A percentile compares a stretch with the other conserved stretches of the same genome.
These are phyloP conservation scores for Aspergillus haitiensis DNA, from an alignment of 495 filamentous ascomycete species.

Conservation along the genomic window DNA sequence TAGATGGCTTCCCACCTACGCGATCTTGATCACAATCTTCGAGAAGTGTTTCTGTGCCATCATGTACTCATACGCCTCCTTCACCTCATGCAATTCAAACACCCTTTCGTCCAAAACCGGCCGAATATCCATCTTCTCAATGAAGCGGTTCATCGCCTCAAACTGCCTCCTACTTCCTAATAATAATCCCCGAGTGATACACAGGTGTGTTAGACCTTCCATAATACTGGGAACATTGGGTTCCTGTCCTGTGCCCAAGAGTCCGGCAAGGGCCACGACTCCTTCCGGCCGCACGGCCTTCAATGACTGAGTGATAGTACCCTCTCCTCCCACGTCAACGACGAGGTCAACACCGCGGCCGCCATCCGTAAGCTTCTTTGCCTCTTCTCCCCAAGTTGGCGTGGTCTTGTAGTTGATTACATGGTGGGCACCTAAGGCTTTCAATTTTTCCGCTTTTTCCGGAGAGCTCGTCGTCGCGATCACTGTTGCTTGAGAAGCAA, in stretches of 20 bases:
- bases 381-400: constrained; percentile 63
- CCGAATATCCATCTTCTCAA: constrained; percentile 57
- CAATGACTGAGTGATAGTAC: constrained; percentile 56
- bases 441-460: constrained; percentile 59
- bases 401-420: constrained; percentile 64
- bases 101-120: constrained; percentile 57
- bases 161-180: constrained; percentile 55
- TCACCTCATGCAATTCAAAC: constrained; percentile 51
- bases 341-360: constrained; percentile 62
- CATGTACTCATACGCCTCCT: constrained; percentile 48
- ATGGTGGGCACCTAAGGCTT: constrained; percentile 47
- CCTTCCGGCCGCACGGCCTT: constrained; percentile 60
- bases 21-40: constrained; percentile 62
- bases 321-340: constrained; percentile 60
- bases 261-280: constrained; percentile 57
- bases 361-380: constrained; percentile 55
- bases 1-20: constrained; percentile 22
- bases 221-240: constrained; percentile 30
- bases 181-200: constrained; percentile 32
- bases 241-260: constrained; percentile 33
- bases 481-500: constrained; percentile 66
- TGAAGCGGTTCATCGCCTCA: constrained; percentile 55
- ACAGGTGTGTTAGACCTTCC: constrained; percentile 43
- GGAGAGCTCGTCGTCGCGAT: constrained; percentile 70
- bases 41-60: constrained; percentile 68